These are phyloP conservation scores for Mycena epipterygia DNA, from an alignment of 768 basidiomycete genomes.

Conservation along the genomic window DNA sequence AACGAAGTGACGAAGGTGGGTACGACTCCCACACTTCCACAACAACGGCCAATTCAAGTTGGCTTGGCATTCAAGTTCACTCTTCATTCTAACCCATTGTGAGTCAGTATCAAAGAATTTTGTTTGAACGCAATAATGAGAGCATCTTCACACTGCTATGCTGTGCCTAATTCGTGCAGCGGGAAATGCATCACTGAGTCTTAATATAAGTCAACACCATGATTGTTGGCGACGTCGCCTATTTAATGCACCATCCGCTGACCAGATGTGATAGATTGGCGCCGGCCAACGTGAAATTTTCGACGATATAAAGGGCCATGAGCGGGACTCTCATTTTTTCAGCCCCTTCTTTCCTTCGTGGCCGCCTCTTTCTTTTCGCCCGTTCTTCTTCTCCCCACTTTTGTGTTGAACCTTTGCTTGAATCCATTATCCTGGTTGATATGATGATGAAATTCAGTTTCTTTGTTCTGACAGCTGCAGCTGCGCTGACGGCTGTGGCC, in stretches of 20 bases:
- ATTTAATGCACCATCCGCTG: background rate
- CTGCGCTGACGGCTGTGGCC: slow-evolving; percentile 8
- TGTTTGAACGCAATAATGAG: too few relatives aligned
- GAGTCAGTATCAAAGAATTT: too few relatives aligned
- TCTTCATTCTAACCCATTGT: too few relatives aligned
- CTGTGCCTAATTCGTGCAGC: too few relatives aligned
- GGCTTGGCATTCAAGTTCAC: too few relatives aligned
- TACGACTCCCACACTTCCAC: too few relatives aligned
- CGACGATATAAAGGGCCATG: background rate
- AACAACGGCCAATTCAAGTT: too few relatives aligned
- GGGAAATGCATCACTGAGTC: background rate
- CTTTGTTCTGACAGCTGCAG: slow-evolving; percentile 1
- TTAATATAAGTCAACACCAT: background rate
- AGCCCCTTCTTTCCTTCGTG: slow-evolving; percentile 3
- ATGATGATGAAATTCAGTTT: slow-evolving; percentile 9
- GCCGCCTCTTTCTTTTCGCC: slow-evolving; percentile 2
- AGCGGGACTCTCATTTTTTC: background rate
- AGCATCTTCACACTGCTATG: too few relatives aligned
- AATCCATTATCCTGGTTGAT: slow-evolving; percentile 9
- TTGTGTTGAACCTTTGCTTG: background rate
- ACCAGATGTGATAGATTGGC: background rate
- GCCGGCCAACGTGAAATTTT: background rate
- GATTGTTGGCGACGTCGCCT: too few relatives aligned
- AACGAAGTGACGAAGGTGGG: too few relatives aligned
- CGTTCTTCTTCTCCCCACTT: background rate